A percentile compares a stretch with the other conserved stretches of the same genome.
Evolutionary conservation across 2,329 filamentous ascomycete genomes (phyloP).

Genomic region (Didymella lethalis): DNA sequence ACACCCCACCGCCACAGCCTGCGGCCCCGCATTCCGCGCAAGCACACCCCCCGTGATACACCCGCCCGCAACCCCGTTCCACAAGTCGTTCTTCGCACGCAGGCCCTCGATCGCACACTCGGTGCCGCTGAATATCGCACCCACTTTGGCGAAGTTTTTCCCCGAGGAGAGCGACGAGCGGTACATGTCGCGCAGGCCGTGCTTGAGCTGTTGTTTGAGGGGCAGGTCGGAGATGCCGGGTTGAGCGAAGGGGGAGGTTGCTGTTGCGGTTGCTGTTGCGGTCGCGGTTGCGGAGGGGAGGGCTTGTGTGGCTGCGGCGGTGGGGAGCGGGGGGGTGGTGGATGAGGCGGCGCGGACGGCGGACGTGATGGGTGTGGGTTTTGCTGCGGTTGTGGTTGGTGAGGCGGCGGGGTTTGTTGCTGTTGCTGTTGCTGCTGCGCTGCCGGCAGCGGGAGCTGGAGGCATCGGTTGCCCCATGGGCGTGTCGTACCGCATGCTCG

Average conservation of each 20-base stretch:
- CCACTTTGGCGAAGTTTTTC: conserved; percentile 93
- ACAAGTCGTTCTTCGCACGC: conserved; percentile 91
- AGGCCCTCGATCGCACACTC: conserved; percentile 95
- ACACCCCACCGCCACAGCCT: conserved; percentile 86
- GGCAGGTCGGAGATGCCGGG: conserved; percentile 70
- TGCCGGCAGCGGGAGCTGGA: conserved; percentile 43
- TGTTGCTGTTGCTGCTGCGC: conserved; percentile 25
- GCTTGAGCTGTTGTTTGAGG: conserved; percentile 79
- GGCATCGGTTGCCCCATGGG: conserved; percentile 65
- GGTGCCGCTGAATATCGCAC: conserved; percentile 87
- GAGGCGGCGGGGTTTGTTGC: conserved; percentile 44
- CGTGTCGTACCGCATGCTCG: conserved; percentile 98
- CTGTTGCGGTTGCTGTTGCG: conserved; percentile 27
- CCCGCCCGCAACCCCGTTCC: conserved; percentile 85
- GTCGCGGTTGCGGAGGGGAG: conserved; percentile 54
- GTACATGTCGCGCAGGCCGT: conserved; percentile 96
- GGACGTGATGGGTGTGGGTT: conserved; percentile 40
- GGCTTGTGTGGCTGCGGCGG: conserved; percentile 46
- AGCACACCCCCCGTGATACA: conserved; percentile 91
- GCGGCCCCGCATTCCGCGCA: conserved; percentile 85
- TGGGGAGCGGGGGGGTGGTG: conserved; percentile 30
- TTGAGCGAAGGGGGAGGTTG: conserved; percentile 49
- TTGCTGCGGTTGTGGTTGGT: conserved; percentile 45
- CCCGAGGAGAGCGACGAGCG: conserved; percentile 80
- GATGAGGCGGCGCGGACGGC: conserved; percentile 51